Evolutionary conservation across 176 grass and related monocot genomes (phyloP), one percentile per base, ranked within the genome.

Genomic region (Otatea glauca): DNA sequence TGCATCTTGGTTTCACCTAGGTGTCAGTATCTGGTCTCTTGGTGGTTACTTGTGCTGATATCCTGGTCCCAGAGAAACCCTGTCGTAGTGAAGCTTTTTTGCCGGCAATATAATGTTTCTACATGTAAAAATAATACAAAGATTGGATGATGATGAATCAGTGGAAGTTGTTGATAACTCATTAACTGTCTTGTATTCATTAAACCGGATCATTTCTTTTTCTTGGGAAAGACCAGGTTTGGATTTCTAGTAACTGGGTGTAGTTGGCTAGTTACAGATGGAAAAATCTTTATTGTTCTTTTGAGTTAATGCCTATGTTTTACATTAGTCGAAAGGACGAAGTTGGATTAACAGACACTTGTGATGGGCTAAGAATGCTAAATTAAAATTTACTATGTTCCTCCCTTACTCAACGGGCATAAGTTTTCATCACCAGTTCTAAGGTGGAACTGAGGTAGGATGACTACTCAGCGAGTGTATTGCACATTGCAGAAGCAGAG

Each of bases 401-500:
- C 21, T 51, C 60, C 70, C 37, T 67, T 77, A 29, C 73, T 23
- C 59, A 51, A 73, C 1, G 45, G 32, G 48, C 70, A 43, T 27
- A 77, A 24, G 35, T 77, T 87, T 29, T 34, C 54, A 11, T 55
- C 60, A 50, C 74, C 81, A 73, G 45, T 78, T 6, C n/a, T 65
- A 44, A 85, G 54, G 17, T 53, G 38, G 68, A 43, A 1, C 45
- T 44, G 48, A 68, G 73, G 45, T n/a, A 76, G 44, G 38, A n/a
- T 2, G 43, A 45, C 43, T 90, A 82, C 56, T 90, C 64, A 75
- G 61, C 10, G 47, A 45, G 43, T 49, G 7, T 83, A 74, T 79
- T 85, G 27, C 42, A 12, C 45, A 92, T 74, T 92, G 59, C 81
- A 99, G 96, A 79, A 87, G 83, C 96, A 67, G 91, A 94, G 88